Evolutionary conservation across 441 rosid genomes (phyloP).

Genomic region (Macaranga tanarius): DNA sequence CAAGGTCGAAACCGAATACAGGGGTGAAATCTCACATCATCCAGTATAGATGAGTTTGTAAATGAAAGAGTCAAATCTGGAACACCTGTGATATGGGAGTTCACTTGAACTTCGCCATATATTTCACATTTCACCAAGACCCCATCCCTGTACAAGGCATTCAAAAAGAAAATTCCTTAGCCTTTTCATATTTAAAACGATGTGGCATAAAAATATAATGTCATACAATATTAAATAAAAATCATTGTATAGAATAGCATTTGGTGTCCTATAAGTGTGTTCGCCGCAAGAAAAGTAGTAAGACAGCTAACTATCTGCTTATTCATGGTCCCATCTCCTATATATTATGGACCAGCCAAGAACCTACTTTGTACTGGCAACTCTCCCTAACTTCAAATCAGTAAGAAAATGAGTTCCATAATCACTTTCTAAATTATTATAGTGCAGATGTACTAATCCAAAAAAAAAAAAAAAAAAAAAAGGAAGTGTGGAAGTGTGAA

Average conservation of each 20-base stretch:
- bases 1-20: slow-evolving; percentile 90
- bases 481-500: too few species aligned
- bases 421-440: slow-evolving; percentile 1
- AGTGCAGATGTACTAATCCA: not conserved
- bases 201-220: slow-evolving; percentile 5
- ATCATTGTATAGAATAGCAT: not conserved
- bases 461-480: slow-evolving; percentile 9
- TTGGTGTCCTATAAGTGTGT: not conserved
- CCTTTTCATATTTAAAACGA: slow-evolving; percentile 7
- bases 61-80: slow-evolving; percentile 93
- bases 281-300: not conserved
- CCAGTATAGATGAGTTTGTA: slow-evolving; percentile 70
- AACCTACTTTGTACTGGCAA: slow-evolving; percentile 6
- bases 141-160: slow-evolving; percentile 65
- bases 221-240: not conserved
- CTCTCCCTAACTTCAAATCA: not conserved
- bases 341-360: not conserved
- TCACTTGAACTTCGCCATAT: slow-evolving; percentile 84
- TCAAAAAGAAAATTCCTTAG: slow-evolving; percentile 17
- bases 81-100: slow-evolving; percentile 85
- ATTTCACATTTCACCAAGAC: slow-evolving; percentile 81
- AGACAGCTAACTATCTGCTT: not conserved
- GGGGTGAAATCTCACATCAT: slow-evolving; percentile 87
- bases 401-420: not conserved
- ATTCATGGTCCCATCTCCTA: not conserved